These are phyloP conservation scores for Multifurca ochricompacta DNA, from an alignment of 768 basidiomycete genomes.

Conservation along the genomic window DNA sequence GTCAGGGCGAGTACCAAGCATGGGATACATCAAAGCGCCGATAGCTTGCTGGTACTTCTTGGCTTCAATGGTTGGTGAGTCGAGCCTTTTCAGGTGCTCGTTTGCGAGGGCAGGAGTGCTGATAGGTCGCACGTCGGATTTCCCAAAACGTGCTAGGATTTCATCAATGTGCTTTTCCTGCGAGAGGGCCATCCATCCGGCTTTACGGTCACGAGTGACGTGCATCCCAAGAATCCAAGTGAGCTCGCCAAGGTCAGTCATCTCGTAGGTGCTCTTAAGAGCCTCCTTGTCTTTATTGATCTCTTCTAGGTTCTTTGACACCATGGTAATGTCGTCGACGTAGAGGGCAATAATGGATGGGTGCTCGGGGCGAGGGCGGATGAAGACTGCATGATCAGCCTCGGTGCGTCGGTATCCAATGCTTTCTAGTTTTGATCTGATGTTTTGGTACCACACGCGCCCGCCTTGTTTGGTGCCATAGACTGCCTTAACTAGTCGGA, in stretches of 20 bases:
- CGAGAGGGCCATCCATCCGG: not conserved
- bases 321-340: slow-evolving; percentile 22
- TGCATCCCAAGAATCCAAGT: too few species aligned
- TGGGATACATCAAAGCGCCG: too few species aligned
- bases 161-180: not conserved
- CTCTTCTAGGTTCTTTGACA: too few species aligned
- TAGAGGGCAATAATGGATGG: slow-evolving; percentile 20
- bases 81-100: too few species aligned
- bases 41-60: too few species aligned
- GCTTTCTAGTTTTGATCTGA: not conserved
- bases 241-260: too few species aligned
- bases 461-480: not conserved
- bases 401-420: slow-evolving; percentile 4
- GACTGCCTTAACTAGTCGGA: not conserved
- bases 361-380: not conserved
- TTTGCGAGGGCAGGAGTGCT: too few species aligned
- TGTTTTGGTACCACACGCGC: not conserved
- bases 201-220: not conserved
- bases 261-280: too few species aligned
- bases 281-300: too few species aligned
- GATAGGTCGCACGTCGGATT: too few species aligned
- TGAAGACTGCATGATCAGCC: not conserved
- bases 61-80: too few species aligned
- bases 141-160: too few species aligned
- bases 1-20: slow-evolving; percentile 28